Base-by-base conservation (phyloP, 176 grass and related monocot species). In the Chloris gayana region DNA sequence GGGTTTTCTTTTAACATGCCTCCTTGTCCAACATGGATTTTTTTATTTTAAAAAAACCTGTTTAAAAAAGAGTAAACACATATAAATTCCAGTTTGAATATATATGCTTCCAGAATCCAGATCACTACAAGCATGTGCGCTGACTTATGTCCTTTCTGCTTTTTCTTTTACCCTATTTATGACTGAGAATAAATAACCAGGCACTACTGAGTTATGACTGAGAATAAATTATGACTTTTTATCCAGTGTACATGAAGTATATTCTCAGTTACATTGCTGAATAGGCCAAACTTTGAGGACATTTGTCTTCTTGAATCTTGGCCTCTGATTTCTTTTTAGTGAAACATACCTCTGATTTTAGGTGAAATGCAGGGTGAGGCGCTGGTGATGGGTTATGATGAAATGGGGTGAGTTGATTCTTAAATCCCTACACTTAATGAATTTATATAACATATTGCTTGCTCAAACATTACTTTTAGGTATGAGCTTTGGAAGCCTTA, bases 401-500 rank as follows among this genome's bases (percentile, higher is more conserved):
- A 98, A 86, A 98, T 98, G 95, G 95, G 95, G 92, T 98, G 84
- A 85, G 91, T 82, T 80, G 50, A 69, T 67, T 67, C 41, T 81
- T 74, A 80, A 67, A 71, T 38, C 19, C 19, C 30, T 79, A 5
- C 34, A 80, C 27, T 46, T 64, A 47, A 7, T 65, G 9, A 85
- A 72, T 64, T n/a, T 46, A 69, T 61, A 54, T 25, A 59, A 6
- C 1, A 51, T 47, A 18, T 73, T 74, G 21, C 63, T 80, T 69
- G 33, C 45, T 85, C 7, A 58, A 87, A 64, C 69, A 15, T 24
- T 70, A 39, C 12, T 67, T 79, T 60, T 69, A 98, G 95, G 88
- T 98, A 98, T 72, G 92, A 98, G 80, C 92, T 98, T 37, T 98
- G 95, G 95, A 98, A 98, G 73, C 95, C 95, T 65, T 92, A 94